phyloP scores from a whole-genome alignment of 1,284 basidiomycete species.

The Papiliotrema fonsecae region DNA sequence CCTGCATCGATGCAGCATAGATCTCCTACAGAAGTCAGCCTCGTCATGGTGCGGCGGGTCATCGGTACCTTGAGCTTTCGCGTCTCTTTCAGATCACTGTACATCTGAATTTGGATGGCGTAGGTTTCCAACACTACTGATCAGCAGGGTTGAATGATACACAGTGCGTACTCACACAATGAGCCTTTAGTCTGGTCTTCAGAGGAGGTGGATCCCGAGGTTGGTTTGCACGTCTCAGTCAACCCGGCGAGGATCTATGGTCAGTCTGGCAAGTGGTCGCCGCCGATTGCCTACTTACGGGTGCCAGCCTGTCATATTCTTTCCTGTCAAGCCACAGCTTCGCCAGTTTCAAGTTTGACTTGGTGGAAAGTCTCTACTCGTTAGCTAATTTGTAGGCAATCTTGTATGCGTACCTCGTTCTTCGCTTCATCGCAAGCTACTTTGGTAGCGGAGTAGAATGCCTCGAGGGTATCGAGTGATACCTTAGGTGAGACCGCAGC shows the following conservation, averaged over 20 bases:
- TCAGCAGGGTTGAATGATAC: slow-evolving; percentile 5
- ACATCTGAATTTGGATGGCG: slow-evolving; percentile 99
- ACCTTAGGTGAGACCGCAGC: slow-evolving; percentile 52
- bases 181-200: slow-evolving; percentile 50
- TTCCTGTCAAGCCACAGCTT: slow-evolving; percentile 95
- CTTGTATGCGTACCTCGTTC: slow-evolving; percentile 68
- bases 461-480: slow-evolving; percentile 82
- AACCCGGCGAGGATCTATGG: slow-evolving; percentile 49
- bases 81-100: slow-evolving; percentile 90
- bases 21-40: slow-evolving; percentile 64
- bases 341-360: slow-evolving; percentile 94
- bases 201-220: slow-evolving; percentile 37
- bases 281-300: slow-evolving; percentile 52
- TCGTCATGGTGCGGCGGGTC: background rate
- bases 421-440: slow-evolving; percentile 84
- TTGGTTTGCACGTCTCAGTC: slow-evolving; percentile 50
- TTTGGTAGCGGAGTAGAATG: slow-evolving; percentile 92
- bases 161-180: slow-evolving; percentile 25
- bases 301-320: slow-evolving; percentile 78
- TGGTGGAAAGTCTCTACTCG: slow-evolving; percentile 76
- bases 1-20: slow-evolving; percentile 87
- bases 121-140: slow-evolving; percentile 82
- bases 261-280: slow-evolving; percentile 1
- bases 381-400: background rate
- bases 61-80: slow-evolving; percentile 80